phyloP scores from a whole-genome alignment of 495 filamentous ascomycete species.

The Penicillium canariense region DNA sequence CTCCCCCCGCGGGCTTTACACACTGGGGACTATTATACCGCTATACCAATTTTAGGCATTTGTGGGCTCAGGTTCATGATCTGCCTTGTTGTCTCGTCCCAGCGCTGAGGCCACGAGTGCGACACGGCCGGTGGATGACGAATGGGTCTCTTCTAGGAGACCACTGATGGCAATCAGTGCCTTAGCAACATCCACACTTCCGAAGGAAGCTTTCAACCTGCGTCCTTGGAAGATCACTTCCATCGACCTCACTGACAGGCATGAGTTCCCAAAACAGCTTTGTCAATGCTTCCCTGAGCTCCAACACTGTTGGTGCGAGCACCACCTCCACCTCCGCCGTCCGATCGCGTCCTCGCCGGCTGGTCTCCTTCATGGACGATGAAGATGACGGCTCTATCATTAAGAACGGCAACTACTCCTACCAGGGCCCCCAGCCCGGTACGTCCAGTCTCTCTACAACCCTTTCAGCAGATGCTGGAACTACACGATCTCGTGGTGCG shows the following conservation, averaged over 20 bases:
- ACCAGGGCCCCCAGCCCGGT: conserved; percentile 27
- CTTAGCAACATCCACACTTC: conserved; percentile 35
- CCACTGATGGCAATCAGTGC: conserved; percentile 44
- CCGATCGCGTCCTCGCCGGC: conserved; percentile 44
- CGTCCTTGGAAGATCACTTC: conserved; percentile 18
- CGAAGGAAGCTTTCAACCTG: conserved; percentile 27
- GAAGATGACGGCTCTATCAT: conserved; percentile 25
- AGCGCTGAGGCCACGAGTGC: conserved; percentile 36
- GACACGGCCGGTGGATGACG: conserved; percentile 40
- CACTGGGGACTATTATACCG: neutral
- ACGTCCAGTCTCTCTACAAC: conserved; percentile 35
- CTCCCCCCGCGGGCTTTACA: conserved; percentile 3
- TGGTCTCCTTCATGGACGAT: conserved; percentile 43
- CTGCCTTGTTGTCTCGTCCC: neutral
- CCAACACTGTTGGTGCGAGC: conserved; percentile 33
- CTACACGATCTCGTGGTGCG: conserved; percentile 38
- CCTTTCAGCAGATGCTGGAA: conserved; percentile 25
- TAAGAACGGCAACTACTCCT: conserved; percentile 15
- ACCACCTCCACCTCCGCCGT: conserved; percentile 38
- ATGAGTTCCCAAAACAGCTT: conserved; percentile 47
- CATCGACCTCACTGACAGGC: conserved; percentile 29
- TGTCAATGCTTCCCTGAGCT: conserved; percentile 39
- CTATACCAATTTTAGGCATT: neutral
- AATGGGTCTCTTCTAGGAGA: conserved; percentile 43
- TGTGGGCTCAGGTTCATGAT: conserved; percentile 7